Conservation (phyloP, 106 monocot genomes). For the Acorus calamus region DNA sequence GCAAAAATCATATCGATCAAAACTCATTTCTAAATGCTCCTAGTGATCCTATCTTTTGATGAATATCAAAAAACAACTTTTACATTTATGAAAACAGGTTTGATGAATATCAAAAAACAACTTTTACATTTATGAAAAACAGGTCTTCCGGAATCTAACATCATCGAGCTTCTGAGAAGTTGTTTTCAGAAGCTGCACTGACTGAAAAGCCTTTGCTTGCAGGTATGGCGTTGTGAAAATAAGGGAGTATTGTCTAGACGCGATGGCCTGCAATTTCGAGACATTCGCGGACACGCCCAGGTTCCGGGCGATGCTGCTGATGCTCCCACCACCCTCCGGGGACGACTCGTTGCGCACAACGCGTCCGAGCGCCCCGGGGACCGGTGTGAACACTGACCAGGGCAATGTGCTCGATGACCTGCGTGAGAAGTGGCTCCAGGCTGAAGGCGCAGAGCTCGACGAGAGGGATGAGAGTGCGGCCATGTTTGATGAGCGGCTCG, state of each 20-base stretch:
- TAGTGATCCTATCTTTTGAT: no score
- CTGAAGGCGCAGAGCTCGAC: constrained; percentile 86
- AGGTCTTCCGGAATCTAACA: no score
- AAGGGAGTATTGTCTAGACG: constrained; percentile 82
- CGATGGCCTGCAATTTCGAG: constrained; percentile 88
- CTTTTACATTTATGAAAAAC: no score
- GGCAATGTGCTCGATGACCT: constrained; percentile 92
- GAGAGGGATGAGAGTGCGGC: constrained; percentile 89
- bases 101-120: no score
- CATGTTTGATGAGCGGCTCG: constrained; percentile 72
- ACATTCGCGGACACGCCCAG: constrained; percentile 71
- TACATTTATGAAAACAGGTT: no score
- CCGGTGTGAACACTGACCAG: constrained; percentile 41
- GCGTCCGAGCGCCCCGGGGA: constrained; percentile 69
- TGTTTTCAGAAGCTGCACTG: no score
- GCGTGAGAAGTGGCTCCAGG: constrained; percentile 94
- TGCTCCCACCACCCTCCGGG: constrained; percentile 83
- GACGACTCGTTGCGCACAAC: constrained; percentile 70
- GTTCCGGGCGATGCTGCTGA: constrained; percentile 74
- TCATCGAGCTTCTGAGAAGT: no score
- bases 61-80: no score
- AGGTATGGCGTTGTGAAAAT: constrained; percentile 87
- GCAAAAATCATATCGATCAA: no score
- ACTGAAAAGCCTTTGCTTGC: background rate
- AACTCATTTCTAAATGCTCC: no score